These are phyloP conservation scores for Berberis thunbergii DNA, from an alignment of 164 flowering plant genomes.

Conservation along the genomic window DNA sequence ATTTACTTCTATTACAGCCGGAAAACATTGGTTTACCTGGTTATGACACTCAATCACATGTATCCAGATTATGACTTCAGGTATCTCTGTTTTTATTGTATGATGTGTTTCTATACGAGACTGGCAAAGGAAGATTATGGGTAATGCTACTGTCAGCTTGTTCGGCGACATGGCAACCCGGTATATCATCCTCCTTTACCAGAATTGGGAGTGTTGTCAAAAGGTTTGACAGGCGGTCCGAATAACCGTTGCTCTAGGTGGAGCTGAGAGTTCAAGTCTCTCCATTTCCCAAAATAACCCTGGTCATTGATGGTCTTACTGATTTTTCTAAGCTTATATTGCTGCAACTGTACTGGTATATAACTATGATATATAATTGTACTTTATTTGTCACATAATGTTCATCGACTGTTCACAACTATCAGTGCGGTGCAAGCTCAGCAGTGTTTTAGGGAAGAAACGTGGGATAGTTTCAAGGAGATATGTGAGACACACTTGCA, in stretches of 20 bases:
- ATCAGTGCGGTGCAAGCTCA: constrained; percentile 88
- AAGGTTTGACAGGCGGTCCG: constrained; percentile 95
- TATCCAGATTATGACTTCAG: constrained; percentile 99
- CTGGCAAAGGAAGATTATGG: constrained; percentile 66
- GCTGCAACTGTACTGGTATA: constrained; percentile 4
- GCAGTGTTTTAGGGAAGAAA: constrained; percentile 79
- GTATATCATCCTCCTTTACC: constrained; percentile 42
- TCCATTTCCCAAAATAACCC: constrained; percentile 77
- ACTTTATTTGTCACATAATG: constrained; percentile 15
- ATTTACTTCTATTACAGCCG: constrained; percentile 55
- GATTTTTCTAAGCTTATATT: not conserved
- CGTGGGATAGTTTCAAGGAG: constrained; percentile 80
- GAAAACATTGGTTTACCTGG: constrained; percentile 77
- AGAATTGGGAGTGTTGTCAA: constrained; percentile 93
- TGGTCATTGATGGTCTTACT: not conserved
- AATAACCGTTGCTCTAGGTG: constrained; percentile 74
- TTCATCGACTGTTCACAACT: constrained; percentile 24
- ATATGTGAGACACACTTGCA: constrained; percentile 79
- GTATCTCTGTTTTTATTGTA: constrained; percentile 40
- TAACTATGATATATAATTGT: not conserved
- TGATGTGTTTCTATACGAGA: not conserved
- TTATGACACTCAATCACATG: constrained; percentile 82
- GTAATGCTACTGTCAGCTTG: constrained; percentile 97
- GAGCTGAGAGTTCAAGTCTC: constrained; percentile 99
- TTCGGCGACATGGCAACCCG: constrained; percentile 91